Evolutionary conservation across 2,329 filamentous ascomycete genomes (phyloP), one percentile per base, ranked within the genome.

Genomic region (Elsinoe arachidis): DNA sequence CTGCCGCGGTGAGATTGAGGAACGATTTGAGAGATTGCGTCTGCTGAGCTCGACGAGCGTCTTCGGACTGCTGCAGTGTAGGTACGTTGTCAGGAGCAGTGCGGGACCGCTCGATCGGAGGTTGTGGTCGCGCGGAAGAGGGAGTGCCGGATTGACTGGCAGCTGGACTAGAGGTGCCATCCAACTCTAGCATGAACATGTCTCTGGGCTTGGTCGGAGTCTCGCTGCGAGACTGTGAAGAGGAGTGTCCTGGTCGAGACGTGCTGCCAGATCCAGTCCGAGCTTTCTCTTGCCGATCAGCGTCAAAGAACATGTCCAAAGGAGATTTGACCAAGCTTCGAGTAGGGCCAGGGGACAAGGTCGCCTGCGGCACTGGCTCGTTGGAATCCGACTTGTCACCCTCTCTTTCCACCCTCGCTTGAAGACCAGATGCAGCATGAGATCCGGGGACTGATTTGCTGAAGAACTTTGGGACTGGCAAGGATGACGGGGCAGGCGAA

Each of bases 391-490:
- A 73, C 53, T 70, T 54, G 35, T 53, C 56, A 12, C 58, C 57
- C 47, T 67, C 73, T 53, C 75, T 71, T 61, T 79, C 76, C 58
- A 73, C 64, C 59, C 71, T 65, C 5, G 79, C 65, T 60, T 73
- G 72, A 43, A 76, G 62, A 43, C 69, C 70, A 60, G 69, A 77
- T 60, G 73, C 68, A 17, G 71, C 71, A 12, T 72, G 82, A 2
- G 84, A 85, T 58, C 87, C 85, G 2, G 85, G 84, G 11, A 88
- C 78, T 0, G 88, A 84, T 66, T 87, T 91, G 26, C 87, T 86
- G 61, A 87, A 82, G 70, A 96, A 96, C 67, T 87, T 95, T 10
- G 93, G 93, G 59, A 96, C 87, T 0, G 93, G 93, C 33, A 99
- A 78, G 21, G 90, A 85, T 7, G 90, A 95, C 0, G 93, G 87